phyloP scores from a whole-genome alignment of 768 basidiomycete genomes.

The Amyloporia xantha region DNA sequence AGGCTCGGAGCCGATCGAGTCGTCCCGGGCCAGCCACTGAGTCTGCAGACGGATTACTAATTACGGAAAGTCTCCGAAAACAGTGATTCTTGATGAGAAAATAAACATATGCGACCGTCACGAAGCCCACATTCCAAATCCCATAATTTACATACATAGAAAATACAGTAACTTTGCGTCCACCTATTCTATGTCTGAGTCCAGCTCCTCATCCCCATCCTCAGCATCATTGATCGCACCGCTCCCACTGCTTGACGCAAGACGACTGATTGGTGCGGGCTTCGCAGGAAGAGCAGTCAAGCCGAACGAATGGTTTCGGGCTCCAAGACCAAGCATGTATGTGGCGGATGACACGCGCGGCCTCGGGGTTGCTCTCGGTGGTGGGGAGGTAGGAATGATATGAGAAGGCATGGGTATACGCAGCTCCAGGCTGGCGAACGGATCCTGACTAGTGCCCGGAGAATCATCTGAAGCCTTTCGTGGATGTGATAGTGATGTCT shows the following conservation, averaged over 20 bases:
- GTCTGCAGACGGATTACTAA: background rate
- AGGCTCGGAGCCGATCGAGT: no score
- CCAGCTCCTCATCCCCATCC: slow-evolving; percentile 2
- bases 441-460: slow-evolving; percentile 25
- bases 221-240: slow-evolving; percentile 5
- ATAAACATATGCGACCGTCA: no score
- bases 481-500: slow-evolving; percentile 34
- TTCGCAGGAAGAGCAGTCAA: slow-evolving; percentile 7
- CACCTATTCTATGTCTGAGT: slow-evolving; percentile 14
- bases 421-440: slow-evolving; percentile 41
- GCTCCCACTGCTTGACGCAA: background rate
- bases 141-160: background rate
- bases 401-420: slow-evolving; percentile 55
- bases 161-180: background rate
- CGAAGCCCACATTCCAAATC: no score
- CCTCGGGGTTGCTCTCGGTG: slow-evolving; percentile 22
- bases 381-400: slow-evolving; percentile 13
- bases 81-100: background rate
- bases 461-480: slow-evolving; percentile 12
- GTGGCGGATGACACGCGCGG: slow-evolving; percentile 52
- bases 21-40: no score
- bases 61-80: background rate
- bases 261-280: slow-evolving; percentile 3
- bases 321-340: slow-evolving; percentile 58
- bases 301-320: slow-evolving; percentile 31